Percentiles rank a stretch among this genome's conserved stretches.
phyloP scores from a whole-genome alignment of 441 rosid species.

The Capsella rubella region DNA sequence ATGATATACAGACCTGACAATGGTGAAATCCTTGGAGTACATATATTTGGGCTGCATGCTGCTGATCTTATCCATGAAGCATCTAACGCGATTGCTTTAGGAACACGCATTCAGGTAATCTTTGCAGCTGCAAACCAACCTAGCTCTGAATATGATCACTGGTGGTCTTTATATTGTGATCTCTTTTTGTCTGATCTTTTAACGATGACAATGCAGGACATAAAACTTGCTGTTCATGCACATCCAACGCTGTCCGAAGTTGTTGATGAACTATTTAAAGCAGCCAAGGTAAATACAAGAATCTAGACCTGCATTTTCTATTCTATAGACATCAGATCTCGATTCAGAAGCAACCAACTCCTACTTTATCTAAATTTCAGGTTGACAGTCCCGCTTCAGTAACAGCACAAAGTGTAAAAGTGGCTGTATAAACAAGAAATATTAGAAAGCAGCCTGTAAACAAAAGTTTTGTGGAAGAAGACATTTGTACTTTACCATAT shows the following conservation, averaged over 20 bases:
- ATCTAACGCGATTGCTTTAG: conserved; percentile 93
- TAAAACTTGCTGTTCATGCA: conserved; percentile 90
- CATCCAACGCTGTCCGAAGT: conserved; percentile 98
- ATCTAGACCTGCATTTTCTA: not conserved
- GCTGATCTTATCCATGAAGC: conserved; percentile 99
- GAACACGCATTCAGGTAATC: conserved; percentile 76
- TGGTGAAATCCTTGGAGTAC: conserved; percentile 98
- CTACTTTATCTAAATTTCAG: conserved; percentile 19
- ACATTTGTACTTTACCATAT: conserved; percentile 24
- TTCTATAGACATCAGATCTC: not conserved
- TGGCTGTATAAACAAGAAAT: conserved; percentile 24
- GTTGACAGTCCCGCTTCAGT: conserved; percentile 31
- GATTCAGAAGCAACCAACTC: not conserved
- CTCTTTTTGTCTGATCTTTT: not conserved
- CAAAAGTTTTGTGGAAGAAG: conserved; percentile 36
- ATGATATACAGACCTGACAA: conserved; percentile 95
- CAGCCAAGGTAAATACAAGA: conserved; percentile 76
- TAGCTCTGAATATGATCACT: conserved; percentile 3
- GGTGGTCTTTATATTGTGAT: not conserved
- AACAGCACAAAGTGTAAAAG: conserved; percentile 33
- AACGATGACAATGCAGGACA: conserved; percentile 61
- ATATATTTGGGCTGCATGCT: conserved; percentile 98
- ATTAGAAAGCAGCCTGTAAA: conserved; percentile 9
- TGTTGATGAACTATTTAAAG: conserved; percentile 89
- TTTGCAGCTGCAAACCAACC: conserved; percentile 4